A percentile compares a stretch with the other conserved stretches of the same genome.
phyloP scores from a whole-genome alignment of 306 rosid genomes.

The Inga laurina region DNA sequence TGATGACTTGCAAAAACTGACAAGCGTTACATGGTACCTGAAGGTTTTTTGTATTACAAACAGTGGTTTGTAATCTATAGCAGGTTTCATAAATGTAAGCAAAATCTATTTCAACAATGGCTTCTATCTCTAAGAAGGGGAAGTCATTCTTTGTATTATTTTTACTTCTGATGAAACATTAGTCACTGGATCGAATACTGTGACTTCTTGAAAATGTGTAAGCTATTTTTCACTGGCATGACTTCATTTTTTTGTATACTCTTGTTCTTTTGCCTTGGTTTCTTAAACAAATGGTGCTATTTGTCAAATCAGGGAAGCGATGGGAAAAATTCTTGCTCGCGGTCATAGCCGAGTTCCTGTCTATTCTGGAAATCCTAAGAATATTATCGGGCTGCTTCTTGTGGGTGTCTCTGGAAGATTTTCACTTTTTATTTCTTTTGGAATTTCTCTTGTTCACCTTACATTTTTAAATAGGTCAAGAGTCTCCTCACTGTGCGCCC shows the following conservation, averaged over 20 bases:
- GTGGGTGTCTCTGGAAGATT: constrained; percentile 47
- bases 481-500: constrained; percentile 95
- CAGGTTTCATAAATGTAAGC: background rate
- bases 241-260: background rate
- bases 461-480: constrained; percentile 64
- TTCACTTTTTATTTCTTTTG: constrained; percentile 8
- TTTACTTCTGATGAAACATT: constrained; percentile 26
- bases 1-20: background rate
- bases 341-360: constrained; percentile 99
- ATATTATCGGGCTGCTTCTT: constrained; percentile 87
- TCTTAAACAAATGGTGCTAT: constrained; percentile 10
- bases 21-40: background rate
- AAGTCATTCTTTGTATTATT: constrained; percentile 6
- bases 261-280: background rate
- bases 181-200: constrained; percentile 22
- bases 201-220: constrained; percentile 12
- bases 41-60: background rate
- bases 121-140: background rate
- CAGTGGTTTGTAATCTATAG: background rate
- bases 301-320: constrained; percentile 83
- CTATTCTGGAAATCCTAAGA: constrained; percentile 87
- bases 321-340: constrained; percentile 95
- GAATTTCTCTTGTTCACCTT: constrained; percentile 17
- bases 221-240: constrained; percentile 13
- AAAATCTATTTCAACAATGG: background rate